Base-by-base conservation (phyloP, 2,329 filamentous ascomycete species). In the Lasiodiplodia hormozganensis region DNA sequence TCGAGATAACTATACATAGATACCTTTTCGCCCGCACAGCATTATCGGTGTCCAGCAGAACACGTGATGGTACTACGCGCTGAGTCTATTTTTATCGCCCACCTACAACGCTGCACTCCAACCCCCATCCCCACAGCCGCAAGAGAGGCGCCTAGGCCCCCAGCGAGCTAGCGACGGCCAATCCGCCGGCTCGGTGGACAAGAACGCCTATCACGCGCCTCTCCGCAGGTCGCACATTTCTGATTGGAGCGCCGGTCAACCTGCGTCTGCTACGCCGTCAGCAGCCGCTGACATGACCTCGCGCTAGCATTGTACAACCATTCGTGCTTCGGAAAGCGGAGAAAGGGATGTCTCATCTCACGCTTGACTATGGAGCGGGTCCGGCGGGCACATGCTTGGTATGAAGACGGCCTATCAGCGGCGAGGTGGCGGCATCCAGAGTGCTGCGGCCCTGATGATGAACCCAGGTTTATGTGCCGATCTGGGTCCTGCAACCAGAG, bases 261-360 rank as follows among this genome's bases (percentile, higher is more conserved):
- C 31, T 64, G 60, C 60, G 18, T 64, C 60, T 64, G n/a, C 60
- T 64, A 64, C 47, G 34, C 54, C 53, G 65, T 67, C 65, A 67
- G 65, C 65, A 67, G 65, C 65, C 65, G 65, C 65, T 67, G 65
- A 60, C 54, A 67, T 67, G 60, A 64, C 60, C 28, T 62, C 31
- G 60, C 60, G 18, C 47, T 38, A 64, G 60, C 60, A 64, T 54
- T 56, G 53, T 57, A 66, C 51, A 54, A 56, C 51, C 51, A 49
- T 38, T 54, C 25, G 49, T 66, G 64, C 64, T 14, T 66, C 51
- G 31, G 16, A 57, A 51, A 56, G 64, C 64, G 51, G 64, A 49
- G 49, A 36, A 36, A 47, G 23, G 53, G 23, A 66, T 54, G 64
- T 54, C 64, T 66, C 51, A 66, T 31, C 64, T 66, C 53, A 56